Evolutionary conservation across 768 basidiomycete species (phyloP).

Genomic region (Tricholomella constricta): DNA sequence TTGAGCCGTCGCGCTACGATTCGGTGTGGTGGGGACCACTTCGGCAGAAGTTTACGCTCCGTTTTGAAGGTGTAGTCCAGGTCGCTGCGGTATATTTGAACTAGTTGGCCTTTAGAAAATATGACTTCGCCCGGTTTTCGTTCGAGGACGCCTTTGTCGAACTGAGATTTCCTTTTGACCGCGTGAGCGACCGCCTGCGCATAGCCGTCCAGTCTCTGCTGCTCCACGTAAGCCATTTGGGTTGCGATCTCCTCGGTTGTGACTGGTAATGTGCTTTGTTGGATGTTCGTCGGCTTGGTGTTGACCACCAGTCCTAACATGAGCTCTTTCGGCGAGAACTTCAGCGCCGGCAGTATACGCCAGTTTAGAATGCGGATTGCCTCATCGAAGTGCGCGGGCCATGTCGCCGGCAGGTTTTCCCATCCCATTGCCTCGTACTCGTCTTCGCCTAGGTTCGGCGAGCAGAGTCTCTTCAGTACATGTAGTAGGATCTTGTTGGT

Average conservation of each 20-base stretch:
- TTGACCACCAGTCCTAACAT: too few relatives aligned
- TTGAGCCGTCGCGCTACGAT: slow-evolving; percentile 18
- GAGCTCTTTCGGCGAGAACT: too few relatives aligned
- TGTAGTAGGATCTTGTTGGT: slow-evolving; percentile 32
- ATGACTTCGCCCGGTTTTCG: slow-evolving; percentile 16
- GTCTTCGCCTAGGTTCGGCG: too few relatives aligned
- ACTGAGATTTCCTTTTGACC: slow-evolving; percentile 22
- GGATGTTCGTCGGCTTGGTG: slow-evolving; percentile 14
- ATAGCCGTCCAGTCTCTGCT: too few relatives aligned
- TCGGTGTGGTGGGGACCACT: slow-evolving; percentile 30
- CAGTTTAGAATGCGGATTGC: slow-evolving; percentile 28
- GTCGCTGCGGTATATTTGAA: slow-evolving; percentile 23
- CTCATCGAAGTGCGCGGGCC: slow-evolving; percentile 34
- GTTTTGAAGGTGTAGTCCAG: slow-evolving; percentile 28
- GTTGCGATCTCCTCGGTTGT: slow-evolving; percentile 7
- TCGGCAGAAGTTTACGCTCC: slow-evolving; percentile 28
- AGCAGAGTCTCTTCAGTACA: slow-evolving; percentile 30
- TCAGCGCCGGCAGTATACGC: too few relatives aligned
- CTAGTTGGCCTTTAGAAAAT: slow-evolving; percentile 28
- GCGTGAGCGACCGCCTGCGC: slow-evolving; percentile 22
- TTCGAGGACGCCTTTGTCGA: slow-evolving; percentile 24
- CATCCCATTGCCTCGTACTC: too few relatives aligned
- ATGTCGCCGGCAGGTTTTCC: slow-evolving; percentile 25
- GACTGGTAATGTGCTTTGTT: neutral
- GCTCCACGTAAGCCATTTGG: slow-evolving; percentile 22